These are phyloP conservation scores for Salix arbutifolia DNA, from an alignment of 345 rosid genomes.

Conservation along the genomic window DNA sequence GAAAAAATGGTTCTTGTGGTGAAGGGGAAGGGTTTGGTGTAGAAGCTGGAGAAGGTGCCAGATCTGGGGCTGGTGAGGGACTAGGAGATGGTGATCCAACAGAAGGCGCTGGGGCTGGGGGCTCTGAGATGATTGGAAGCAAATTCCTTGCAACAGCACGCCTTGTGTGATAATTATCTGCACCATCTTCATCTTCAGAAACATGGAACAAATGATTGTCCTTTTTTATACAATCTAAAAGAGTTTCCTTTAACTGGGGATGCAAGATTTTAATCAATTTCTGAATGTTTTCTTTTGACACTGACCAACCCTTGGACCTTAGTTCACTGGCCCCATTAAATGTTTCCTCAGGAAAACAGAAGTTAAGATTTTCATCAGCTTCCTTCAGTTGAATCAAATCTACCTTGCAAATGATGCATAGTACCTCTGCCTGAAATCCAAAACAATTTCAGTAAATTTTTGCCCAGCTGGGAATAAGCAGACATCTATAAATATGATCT, in stretches of 20 bases:
- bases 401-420: conserved; percentile 56
- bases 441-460: conserved; percentile 5
- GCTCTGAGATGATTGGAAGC: conserved; percentile 26
- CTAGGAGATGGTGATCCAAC: conserved; percentile 20
- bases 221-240: conserved; percentile 56
- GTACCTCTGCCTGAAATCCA: conserved; percentile 51
- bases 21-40: conserved; percentile 12
- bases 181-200: conserved; percentile 42
- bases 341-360: conserved; percentile 39
- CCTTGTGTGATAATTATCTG: conserved; percentile 25
- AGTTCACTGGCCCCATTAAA: conserved; percentile 13
- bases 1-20: conserved; percentile 25
- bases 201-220: conserved; percentile 31
- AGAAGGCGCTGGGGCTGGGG: conserved; percentile 36
- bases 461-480: neutral
- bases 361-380: conserved; percentile 37
- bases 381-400: conserved; percentile 53
- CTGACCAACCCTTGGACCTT: conserved; percentile 18
- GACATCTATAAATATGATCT: neutral
- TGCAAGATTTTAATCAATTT: conserved; percentile 38
- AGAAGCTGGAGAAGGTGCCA: conserved; percentile 4
- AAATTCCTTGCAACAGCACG: conserved; percentile 28
- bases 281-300: conserved; percentile 34
- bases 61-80: conserved; percentile 27
- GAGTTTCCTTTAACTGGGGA: conserved; percentile 40